Evolutionary conservation across 2,329 filamentous ascomycete genomes (phyloP).

Genomic region (Aspergillus sp.): DNA sequence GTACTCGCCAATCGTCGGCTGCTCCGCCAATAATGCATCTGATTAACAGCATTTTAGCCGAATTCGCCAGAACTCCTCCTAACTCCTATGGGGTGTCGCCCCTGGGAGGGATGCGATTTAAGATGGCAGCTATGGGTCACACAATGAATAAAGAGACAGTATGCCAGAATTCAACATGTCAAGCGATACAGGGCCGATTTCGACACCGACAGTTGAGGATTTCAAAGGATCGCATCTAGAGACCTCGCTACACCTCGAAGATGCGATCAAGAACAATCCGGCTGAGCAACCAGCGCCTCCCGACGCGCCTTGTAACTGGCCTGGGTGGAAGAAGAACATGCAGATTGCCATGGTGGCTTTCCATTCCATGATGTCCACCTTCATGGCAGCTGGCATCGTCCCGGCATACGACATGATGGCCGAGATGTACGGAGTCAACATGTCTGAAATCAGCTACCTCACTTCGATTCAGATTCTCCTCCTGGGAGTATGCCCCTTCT

Average conservation of each 20-base stretch:
- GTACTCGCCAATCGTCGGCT: neutral
- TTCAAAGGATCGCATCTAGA: conserved; percentile 1
- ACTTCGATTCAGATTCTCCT: conserved; percentile 49
- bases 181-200: neutral
- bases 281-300: conserved; percentile 1
- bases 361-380: conserved; percentile 49
- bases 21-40: neutral
- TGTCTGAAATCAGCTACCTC: conserved; percentile 47
- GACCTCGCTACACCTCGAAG: conserved; percentile 10
- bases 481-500: conserved; percentile 45
- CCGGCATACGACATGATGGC: conserved; percentile 49
- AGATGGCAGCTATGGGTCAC: neutral
- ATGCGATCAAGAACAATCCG: neutral
- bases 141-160: neutral
- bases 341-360: conserved; percentile 50
- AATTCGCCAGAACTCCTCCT: neutral
- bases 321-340: conserved; percentile 31
- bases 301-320: conserved; percentile 18
- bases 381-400: conserved; percentile 47
- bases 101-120: neutral
- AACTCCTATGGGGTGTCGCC: conserved; percentile 5
- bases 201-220: neutral
- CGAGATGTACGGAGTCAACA: conserved; percentile 40
- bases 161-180: too few relatives aligned
- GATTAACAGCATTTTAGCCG: neutral